phyloP scores from a whole-genome alignment of 306 rosid species.

The Vachellia collinsii region DNA sequence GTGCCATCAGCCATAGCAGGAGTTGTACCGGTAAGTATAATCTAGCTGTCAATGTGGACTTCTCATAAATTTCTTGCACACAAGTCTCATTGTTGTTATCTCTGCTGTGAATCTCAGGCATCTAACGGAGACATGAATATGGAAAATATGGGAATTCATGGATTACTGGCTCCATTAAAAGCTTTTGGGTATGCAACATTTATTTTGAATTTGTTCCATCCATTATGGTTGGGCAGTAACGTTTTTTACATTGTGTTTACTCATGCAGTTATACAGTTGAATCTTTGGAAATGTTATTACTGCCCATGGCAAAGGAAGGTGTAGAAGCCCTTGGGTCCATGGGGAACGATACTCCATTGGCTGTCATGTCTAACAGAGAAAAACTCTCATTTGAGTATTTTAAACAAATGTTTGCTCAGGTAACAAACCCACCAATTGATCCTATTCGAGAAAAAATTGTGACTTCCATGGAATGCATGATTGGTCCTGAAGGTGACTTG shows the following conservation, averaged over 20 bases:
- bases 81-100: slow-evolving; percentile 16
- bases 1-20: slow-evolving; percentile 76
- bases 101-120: slow-evolving; percentile 48
- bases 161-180: slow-evolving; percentile 79
- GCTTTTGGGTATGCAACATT: slow-evolving; percentile 83
- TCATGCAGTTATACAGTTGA: slow-evolving; percentile 80
- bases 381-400: slow-evolving; percentile 93
- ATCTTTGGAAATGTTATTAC: slow-evolving; percentile 90
- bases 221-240: slow-evolving; percentile 20
- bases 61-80: neutral
- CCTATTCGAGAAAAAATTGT: slow-evolving; percentile 96
- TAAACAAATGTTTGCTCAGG: slow-evolving; percentile 99
- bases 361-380: slow-evolving; percentile 89
- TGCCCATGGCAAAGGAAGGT: slow-evolving; percentile 97
- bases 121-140: slow-evolving; percentile 58
- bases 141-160: slow-evolving; percentile 84
- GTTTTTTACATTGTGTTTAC: slow-evolving; percentile 28
- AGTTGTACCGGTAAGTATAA: slow-evolving; percentile 66
- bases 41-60: neutral
- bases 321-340: slow-evolving; percentile 96
- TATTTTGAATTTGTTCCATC: slow-evolving; percentile 31
- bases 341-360: slow-evolving; percentile 96
- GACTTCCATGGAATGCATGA: slow-evolving; percentile 94
- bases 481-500: slow-evolving; percentile 98
- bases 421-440: slow-evolving; percentile 97